These are phyloP conservation scores for Oryza nivara DNA, from an alignment of 176 grass and related monocot species.

Conservation along the genomic window DNA sequence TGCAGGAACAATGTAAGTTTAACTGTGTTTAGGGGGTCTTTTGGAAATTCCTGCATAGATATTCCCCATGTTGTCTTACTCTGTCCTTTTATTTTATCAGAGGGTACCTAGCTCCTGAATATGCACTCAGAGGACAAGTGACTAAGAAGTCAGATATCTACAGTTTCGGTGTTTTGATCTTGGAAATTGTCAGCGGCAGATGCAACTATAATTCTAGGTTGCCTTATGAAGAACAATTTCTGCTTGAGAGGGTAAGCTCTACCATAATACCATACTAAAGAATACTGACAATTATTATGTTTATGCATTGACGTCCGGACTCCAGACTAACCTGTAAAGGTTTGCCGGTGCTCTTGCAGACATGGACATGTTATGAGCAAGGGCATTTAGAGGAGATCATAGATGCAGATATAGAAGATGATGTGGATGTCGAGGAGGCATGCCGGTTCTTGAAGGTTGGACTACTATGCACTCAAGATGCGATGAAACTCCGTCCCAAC, in stretches of 20 bases:
- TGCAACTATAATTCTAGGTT: slow-evolving; percentile 76
- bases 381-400: slow-evolving; percentile 62
- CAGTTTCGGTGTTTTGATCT: slow-evolving; percentile 81
- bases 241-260: slow-evolving; percentile 79
- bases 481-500: slow-evolving; percentile 66
- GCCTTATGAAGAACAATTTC: slow-evolving; percentile 77
- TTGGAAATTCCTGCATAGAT: neutral
- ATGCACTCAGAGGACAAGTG: slow-evolving; percentile 80
- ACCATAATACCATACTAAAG: slow-evolving; percentile 21
- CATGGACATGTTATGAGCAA: slow-evolving; percentile 63
- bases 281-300: neutral
- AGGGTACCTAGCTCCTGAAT: slow-evolving; percentile 86
- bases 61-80: slow-evolving; percentile 15
- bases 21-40: neutral
- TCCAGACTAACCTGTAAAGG: slow-evolving; percentile 2
- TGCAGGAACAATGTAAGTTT: slow-evolving; percentile 80
- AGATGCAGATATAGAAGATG: slow-evolving; percentile 64
- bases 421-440: slow-evolving; percentile 66
- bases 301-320: neutral
- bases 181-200: slow-evolving; percentile 85
- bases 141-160: slow-evolving; percentile 91
- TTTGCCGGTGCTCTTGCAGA: slow-evolving; percentile 52
- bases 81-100: slow-evolving; percentile 25
- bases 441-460: slow-evolving; percentile 74
- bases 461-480: slow-evolving; percentile 81